Evolutionary conservation across 73 alveolate genomes (phyloP).

Genomic region (Diophrys sp.): DNA sequence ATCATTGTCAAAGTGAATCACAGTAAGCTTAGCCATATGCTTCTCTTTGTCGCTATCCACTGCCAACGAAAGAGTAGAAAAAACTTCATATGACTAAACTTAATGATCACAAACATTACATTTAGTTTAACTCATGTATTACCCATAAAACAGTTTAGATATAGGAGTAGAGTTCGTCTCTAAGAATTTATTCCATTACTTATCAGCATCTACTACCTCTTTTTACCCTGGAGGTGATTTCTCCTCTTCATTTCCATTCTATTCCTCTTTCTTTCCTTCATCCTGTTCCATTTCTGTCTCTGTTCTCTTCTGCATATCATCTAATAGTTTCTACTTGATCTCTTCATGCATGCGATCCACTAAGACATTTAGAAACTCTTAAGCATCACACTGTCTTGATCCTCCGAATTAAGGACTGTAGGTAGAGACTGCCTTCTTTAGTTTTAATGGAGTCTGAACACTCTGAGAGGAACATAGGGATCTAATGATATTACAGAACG

Average conservation of each 20-base stretch:
- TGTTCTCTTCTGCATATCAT: not conserved
- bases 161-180: not conserved
- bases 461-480: not conserved
- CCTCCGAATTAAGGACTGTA: not conserved
- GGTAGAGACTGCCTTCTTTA: not conserved
- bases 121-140: not conserved
- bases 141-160: not conserved
- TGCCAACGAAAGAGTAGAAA: not conserved
- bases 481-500: not conserved
- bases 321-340: not conserved
- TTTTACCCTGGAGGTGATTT: no score
- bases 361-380: not conserved
- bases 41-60: not conserved
- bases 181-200: not conserved
- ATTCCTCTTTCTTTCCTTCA: not conserved
- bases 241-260: not conserved
- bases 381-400: not conserved
- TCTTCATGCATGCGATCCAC: not conserved
- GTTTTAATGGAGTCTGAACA: not conserved
- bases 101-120: not conserved
- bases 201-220: not conserved
- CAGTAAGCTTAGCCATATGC: not conserved
- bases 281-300: not conserved
- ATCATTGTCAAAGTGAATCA: slow-evolving; percentile 26
- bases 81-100: not conserved